Conservation (phyloP, 345 rosid genomes). For the Gossypium turneri region DNA sequence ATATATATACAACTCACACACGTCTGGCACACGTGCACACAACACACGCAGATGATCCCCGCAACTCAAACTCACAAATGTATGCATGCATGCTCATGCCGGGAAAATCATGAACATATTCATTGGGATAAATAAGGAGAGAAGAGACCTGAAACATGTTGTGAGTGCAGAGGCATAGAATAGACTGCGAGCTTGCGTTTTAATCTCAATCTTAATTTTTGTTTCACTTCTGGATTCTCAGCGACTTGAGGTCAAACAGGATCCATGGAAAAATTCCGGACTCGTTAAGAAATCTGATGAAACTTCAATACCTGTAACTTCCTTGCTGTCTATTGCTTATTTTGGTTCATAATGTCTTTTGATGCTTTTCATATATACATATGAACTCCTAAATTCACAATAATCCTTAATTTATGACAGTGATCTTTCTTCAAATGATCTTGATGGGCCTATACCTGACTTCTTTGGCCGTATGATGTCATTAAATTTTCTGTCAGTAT, state of each 20-base stretch:
- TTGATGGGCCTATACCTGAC: constrained; percentile 8
- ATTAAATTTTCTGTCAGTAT: not conserved
- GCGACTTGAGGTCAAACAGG: constrained; percentile 12
- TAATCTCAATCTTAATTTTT: not conserved
- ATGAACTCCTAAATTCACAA: not conserved
- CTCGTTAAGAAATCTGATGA: not conserved
- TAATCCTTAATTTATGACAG: not conserved
- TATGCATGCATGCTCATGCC: too few species aligned
- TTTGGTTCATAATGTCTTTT: not conserved
- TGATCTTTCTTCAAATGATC: constrained; percentile 7
- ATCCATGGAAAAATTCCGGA: constrained; percentile 9
- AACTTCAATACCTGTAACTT: constrained; percentile 5
- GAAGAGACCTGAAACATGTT: not conserved
- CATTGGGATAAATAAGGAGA: not conserved
- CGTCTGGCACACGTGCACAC: too few species aligned
- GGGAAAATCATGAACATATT: not conserved
- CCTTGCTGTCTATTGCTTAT: not conserved
- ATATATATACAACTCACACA: too few species aligned
- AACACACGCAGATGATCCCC: too few species aligned
- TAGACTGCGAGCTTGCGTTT: not conserved
- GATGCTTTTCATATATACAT: not conserved
- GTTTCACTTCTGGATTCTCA: not conserved
- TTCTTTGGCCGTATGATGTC: constrained; percentile 4
- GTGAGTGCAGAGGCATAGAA: not conserved
- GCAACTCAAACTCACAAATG: too few species aligned